phyloP scores from a whole-genome alignment of 768 basidiomycete genomes.

The Porphyrellus cyaneotinctus region DNA sequence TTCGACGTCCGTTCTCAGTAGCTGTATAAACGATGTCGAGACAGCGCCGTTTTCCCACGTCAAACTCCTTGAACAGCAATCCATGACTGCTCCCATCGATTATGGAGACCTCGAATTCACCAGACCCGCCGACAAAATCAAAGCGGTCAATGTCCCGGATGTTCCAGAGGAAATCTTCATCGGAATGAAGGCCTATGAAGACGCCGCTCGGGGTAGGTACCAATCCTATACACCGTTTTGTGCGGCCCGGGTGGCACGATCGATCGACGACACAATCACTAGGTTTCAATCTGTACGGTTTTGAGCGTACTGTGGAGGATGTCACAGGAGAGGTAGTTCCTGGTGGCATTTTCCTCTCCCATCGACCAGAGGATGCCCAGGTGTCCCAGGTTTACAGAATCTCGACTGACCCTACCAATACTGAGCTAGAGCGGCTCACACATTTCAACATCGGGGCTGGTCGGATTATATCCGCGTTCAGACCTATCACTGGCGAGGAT shows the following conservation, averaged over 20 bases:
- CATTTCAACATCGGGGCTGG: constrained; percentile 39
- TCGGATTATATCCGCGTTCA: constrained; percentile 31
- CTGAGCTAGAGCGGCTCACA: constrained; percentile 34
- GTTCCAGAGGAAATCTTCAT: constrained; percentile 33
- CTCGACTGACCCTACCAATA: constrained; percentile 22
- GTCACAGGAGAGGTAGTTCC: constrained; percentile 4
- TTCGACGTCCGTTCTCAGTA: background rate
- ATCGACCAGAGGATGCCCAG: constrained; percentile 39
- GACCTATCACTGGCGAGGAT: constrained; percentile 36
- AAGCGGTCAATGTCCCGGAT: constrained; percentile 34
- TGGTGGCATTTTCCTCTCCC: constrained; percentile 32
- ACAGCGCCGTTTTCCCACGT: background rate
- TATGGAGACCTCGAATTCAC: constrained; percentile 33
- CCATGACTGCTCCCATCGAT: constrained; percentile 25
- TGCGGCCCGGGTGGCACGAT: background rate
- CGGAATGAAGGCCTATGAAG: constrained; percentile 38
- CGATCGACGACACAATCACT: background rate
- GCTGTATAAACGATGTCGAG: constrained; percentile 9
- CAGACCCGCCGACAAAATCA: constrained; percentile 37
- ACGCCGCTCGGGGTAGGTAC: constrained; percentile 32
- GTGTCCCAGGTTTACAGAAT: constrained; percentile 37
- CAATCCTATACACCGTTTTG: background rate
- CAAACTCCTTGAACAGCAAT: constrained; percentile 8
- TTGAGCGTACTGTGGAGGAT: constrained; percentile 22
- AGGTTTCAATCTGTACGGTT: constrained; percentile 30